A percentile compares a stretch with the other conserved stretches of the same genome.
Conservation (phyloP, 2,329 filamentous ascomycete species). For the Colletotrichum plurivorum region DNA sequence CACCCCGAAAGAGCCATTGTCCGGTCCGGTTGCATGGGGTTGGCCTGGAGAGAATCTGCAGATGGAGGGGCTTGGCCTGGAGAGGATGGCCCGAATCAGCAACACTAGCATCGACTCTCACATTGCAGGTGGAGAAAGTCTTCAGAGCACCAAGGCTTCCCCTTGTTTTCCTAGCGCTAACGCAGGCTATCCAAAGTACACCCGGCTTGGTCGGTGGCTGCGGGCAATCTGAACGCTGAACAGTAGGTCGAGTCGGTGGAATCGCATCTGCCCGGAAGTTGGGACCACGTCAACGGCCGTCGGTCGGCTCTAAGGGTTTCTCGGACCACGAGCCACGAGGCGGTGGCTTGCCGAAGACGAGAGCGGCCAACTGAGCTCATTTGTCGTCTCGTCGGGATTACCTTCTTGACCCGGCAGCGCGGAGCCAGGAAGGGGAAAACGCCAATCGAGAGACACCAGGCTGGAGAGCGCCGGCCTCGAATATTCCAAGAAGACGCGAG, state of each 20-base stretch:
- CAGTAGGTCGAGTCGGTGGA: slow-evolving; percentile 3
- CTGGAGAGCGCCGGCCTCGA: neutral
- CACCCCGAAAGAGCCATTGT: slow-evolving; percentile 22
- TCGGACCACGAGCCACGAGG: slow-evolving; percentile 17
- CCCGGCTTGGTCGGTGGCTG: slow-evolving; percentile 27
- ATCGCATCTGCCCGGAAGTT: slow-evolving; percentile 8
- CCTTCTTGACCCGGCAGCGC: too few species aligned
- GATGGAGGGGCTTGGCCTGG: slow-evolving; percentile 27
- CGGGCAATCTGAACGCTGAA: neutral
- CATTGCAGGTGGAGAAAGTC: slow-evolving; percentile 21
- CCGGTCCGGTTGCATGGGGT: slow-evolving; percentile 21
- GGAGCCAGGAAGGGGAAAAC: neutral
- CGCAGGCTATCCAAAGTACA: slow-evolving; percentile 8
- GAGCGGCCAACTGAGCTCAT: slow-evolving; percentile 13
- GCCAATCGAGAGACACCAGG: slow-evolving; percentile 7
- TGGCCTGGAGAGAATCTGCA: slow-evolving; percentile 21
- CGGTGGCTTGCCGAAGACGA: slow-evolving; percentile 18
- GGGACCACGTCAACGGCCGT: slow-evolving; percentile 24
- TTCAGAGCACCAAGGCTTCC: slow-evolving; percentile 2
- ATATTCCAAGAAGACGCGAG: slow-evolving; percentile 16
- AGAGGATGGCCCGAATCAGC: slow-evolving; percentile 32
- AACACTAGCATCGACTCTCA: slow-evolving; percentile 28
- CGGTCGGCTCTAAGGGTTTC: neutral
- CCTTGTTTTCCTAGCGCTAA: slow-evolving; percentile 33
- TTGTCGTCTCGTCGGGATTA: neutral